Base-by-base conservation (phyloP, 2,329 filamentous ascomycete genomes). In the Claviceps fusiformis region DNA sequence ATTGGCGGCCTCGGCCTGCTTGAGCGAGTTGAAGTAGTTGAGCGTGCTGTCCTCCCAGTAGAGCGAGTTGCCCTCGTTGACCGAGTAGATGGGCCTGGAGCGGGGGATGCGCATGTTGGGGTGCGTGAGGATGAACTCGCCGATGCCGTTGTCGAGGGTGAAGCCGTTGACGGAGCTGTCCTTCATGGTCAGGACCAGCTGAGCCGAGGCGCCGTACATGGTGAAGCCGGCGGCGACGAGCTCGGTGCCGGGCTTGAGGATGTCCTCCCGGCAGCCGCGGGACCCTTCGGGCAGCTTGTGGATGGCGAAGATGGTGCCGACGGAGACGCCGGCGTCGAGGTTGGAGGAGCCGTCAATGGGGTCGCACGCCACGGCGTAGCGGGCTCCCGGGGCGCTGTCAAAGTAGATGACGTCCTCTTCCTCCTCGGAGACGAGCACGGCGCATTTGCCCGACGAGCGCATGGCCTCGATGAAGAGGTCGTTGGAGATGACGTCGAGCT, bases 261-360 rank as follows among this genome's bases (percentile, higher is more conserved):
- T 81, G 69, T 97, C 91, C 66, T 95, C 89, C 63, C 87, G 85
- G 57, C 80, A 85, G 60, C 87, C 87, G 57, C 74, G 77, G 15
- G 86, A 83, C 60, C 80, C 84, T 15, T 95, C 89, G 57, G 85
- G 81, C 27, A 97, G 82, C 76, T 91, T 90, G 80, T 93, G 93
- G 64, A 98, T 82, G 61, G 83, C 91, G 68, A 97, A 97, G 72
- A 98, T 97, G 62, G 93, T 97, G 64, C 93, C 93, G 60, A 98
- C 92, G 4, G 91, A 96, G 53, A 98, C 93, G 73, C 93, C 93
- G 41, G 93, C 93, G 71, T 98, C 93, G 58, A 98, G 77, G 77
- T 98, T 98, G 73, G 91, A 96, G 58, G 88, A 95, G 58, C 93
- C 93, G 73, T 98, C 93, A 67, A 98, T 98, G 54, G 93, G 93